phyloP scores from a whole-genome alignment of 345 rosid genomes.

The Nasturtium officinale region DNA sequence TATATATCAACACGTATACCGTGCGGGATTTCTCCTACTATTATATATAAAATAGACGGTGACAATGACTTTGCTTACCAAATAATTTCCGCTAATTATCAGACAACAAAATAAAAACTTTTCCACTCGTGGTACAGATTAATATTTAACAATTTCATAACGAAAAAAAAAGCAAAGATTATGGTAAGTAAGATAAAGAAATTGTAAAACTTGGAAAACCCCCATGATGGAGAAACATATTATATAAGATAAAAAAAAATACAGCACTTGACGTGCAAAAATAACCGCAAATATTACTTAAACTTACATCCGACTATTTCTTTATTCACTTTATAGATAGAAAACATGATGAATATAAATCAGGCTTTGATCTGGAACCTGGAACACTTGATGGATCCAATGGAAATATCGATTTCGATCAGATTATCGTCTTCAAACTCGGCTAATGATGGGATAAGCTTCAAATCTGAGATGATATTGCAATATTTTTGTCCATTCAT shows the following conservation, averaged over 20 bases:
- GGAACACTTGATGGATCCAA: conserved; percentile 78
- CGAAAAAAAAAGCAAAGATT: neutral
- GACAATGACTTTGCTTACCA: too few species aligned
- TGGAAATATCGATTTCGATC: conserved; percentile 80
- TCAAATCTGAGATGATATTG: conserved; percentile 38
- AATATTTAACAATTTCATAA: neutral
- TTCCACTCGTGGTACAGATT: neutral
- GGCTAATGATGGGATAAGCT: conserved; percentile 54
- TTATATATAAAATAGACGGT: too few species aligned
- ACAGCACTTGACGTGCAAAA: conserved; percentile 33
- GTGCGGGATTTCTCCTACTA: too few species aligned
- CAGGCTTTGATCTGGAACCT: conserved; percentile 70
- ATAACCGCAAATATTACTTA: neutral
- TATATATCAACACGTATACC: too few species aligned
- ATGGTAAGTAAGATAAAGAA: neutral
- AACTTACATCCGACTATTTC: neutral
- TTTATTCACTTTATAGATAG: conserved; percentile 2
- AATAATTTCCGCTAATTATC: too few species aligned
- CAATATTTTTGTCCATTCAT: conserved; percentile 26
- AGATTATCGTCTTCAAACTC: conserved; percentile 81
- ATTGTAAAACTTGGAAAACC: conserved; percentile 12
- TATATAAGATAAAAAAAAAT: neutral
- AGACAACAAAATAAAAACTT: neutral
- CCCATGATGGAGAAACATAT: conserved; percentile 15
- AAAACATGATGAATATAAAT: conserved; percentile 3